Evolutionary conservation across 2,329 filamentous ascomycete species (phyloP).

Genomic region (Zelopaecilomyces penicillatus): DNA sequence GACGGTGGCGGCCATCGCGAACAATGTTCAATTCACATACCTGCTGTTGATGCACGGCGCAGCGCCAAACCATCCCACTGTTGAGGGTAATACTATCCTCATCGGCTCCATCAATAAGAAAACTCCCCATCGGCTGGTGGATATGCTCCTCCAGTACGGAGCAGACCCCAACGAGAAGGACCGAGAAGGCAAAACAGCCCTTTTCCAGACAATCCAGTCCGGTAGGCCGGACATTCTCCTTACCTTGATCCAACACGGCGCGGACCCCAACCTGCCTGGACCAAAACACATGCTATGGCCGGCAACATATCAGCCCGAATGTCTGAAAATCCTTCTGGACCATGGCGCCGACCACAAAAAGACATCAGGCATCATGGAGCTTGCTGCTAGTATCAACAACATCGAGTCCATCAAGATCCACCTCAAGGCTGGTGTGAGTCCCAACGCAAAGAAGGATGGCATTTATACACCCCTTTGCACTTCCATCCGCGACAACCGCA

Average conservation of each 20-base stretch:
- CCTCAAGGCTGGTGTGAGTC: slow-evolving; percentile 49
- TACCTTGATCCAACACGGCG: slow-evolving; percentile 43
- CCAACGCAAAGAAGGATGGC: slow-evolving; percentile 55
- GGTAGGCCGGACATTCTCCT: slow-evolving; percentile 49
- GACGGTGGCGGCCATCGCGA: slow-evolving; percentile 38
- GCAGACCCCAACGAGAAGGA: slow-evolving; percentile 52
- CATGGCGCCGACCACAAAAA: slow-evolving; percentile 54
- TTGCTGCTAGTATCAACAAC: slow-evolving; percentile 55
- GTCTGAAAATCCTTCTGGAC: slow-evolving; percentile 48
- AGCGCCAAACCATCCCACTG: slow-evolving; percentile 44
- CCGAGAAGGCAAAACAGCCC: slow-evolving; percentile 51
- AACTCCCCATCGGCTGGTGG: slow-evolving; percentile 44
- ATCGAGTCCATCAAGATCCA: slow-evolving; percentile 52
- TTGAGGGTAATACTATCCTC: slow-evolving; percentile 52
- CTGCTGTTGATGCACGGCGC: slow-evolving; percentile 55
- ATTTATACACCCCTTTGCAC: slow-evolving; percentile 61
- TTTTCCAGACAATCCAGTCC: slow-evolving; percentile 53
- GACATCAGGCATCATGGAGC: slow-evolving; percentile 54
- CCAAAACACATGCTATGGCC: slow-evolving; percentile 64
- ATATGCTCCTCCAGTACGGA: slow-evolving; percentile 52
- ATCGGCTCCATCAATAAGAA: slow-evolving; percentile 52
- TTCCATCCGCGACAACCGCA: slow-evolving; percentile 56
- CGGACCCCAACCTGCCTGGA: slow-evolving; percentile 59
- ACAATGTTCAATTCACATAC: slow-evolving; percentile 49
- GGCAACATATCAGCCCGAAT: slow-evolving; percentile 48